Conservation (phyloP, 2,329 filamentous ascomycete species). For the Alternaria angustiovoidea region DNA sequence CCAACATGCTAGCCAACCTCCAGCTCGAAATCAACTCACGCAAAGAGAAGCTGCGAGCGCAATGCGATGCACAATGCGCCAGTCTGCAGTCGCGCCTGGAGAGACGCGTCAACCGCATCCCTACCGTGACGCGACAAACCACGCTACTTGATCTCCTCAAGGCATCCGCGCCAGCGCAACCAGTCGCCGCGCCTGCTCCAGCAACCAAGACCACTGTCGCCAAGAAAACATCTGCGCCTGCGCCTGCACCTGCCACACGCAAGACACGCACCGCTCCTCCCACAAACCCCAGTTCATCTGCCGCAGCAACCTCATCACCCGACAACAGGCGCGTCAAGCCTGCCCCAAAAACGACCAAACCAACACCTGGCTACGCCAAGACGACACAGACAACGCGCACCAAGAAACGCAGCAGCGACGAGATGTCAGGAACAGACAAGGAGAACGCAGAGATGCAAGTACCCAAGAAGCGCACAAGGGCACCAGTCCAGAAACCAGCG, state of each 20-base stretch:
- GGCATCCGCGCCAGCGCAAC: conserved; percentile 16
- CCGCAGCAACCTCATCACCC: conserved; percentile 6
- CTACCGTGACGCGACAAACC: conserved; percentile 76
- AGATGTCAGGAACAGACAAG: conserved; percentile 39
- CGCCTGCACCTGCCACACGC: conserved; percentile 14
- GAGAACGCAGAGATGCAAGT: conserved; percentile 37
- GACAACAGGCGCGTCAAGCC: conserved; percentile 19
- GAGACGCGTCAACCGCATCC: conserved; percentile 92
- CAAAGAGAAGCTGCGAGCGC: conserved; percentile 84
- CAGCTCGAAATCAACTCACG: conserved; percentile 74
- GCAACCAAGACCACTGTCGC: conserved; percentile 19
- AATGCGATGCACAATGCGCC: conserved; percentile 88
- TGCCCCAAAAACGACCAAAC: conserved; percentile 20
- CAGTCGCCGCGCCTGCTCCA: conserved; percentile 16
- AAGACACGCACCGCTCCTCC: conserved; percentile 18
- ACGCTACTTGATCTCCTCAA: conserved; percentile 83
- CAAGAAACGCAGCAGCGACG: conserved; percentile 40
- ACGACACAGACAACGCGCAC: conserved; percentile 22
- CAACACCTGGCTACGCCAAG: conserved; percentile 12
- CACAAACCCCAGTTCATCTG: conserved; percentile 10
- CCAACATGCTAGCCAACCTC: conserved; percentile 42
- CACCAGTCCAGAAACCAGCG: conserved; percentile 18
- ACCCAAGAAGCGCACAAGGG: conserved; percentile 31
- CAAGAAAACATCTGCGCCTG: conserved; percentile 19
- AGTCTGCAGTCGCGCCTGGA: conserved; percentile 86